Percentiles rank a stretch among this genome's conserved stretches.
phyloP scores from a whole-genome alignment of 352 stramenopile genomes.

The Phytophthora tentaculata region DNA sequence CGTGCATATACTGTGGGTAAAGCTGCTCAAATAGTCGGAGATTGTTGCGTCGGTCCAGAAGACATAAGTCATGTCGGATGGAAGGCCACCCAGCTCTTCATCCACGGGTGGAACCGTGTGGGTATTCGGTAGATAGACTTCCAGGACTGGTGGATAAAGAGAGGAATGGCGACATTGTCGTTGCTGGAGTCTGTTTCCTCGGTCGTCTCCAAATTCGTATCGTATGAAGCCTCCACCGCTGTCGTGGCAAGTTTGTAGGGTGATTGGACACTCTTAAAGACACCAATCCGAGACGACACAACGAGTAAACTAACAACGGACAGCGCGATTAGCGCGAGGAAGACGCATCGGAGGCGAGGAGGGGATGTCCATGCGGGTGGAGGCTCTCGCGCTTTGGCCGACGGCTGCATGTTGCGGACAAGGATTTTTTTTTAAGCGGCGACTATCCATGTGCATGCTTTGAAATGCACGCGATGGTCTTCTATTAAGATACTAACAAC shows the following conservation, averaged over 20 bases:
- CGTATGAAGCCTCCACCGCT: not conserved
- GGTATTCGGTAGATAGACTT: constrained; percentile 50
- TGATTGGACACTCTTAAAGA: not conserved
- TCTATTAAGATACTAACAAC: constrained; percentile 1
- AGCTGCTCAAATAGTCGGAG: constrained; percentile 50
- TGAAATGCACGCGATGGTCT: not conserved
- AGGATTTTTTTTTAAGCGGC: too few relatives aligned
- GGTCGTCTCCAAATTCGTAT: not conserved
- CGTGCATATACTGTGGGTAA: constrained; percentile 53
- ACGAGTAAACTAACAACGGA: constrained; percentile 20
- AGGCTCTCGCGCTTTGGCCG: not conserved
- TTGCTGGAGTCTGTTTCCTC: not conserved
- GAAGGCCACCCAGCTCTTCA: constrained; percentile 51
- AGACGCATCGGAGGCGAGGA: constrained; percentile 23
- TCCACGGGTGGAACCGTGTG: constrained; percentile 56
- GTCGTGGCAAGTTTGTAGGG: not conserved
- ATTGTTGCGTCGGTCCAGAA: constrained; percentile 69
- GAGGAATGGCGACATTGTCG: constrained; percentile 36
- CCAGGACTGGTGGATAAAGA: constrained; percentile 67
- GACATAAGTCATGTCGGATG: constrained; percentile 59
- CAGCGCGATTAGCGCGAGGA: constrained; percentile 31
- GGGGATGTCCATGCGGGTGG: constrained; percentile 3
- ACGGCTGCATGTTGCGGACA: not conserved
- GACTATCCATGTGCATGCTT: constrained; percentile 6
- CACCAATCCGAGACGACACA: constrained; percentile 20